Percentiles rank a stretch among this genome's conserved stretches.
These are phyloP conservation scores for Tothia fuscella DNA, from an alignment of 2,329 filamentous ascomycete species.

Conservation along the genomic window DNA sequence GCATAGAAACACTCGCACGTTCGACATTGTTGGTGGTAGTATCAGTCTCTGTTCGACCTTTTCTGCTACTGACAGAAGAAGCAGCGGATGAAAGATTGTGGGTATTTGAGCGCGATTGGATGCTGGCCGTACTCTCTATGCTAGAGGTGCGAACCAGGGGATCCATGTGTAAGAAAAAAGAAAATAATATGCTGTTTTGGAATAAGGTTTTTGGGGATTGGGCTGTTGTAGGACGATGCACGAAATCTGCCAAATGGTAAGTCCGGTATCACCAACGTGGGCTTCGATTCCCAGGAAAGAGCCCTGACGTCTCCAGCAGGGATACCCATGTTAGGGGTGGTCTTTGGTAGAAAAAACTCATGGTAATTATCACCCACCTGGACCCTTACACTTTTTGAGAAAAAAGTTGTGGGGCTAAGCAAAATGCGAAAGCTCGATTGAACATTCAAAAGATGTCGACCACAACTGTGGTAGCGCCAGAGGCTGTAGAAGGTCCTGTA, in stretches of 20 bases:
- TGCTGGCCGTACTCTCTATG: conserved; percentile 27
- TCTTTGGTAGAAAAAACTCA: not conserved
- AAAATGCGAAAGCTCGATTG: not conserved
- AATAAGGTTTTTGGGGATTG: not conserved
- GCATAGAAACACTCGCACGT: conserved; percentile 53
- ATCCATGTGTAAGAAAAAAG: too few relatives aligned
- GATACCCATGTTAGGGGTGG: too few relatives aligned
- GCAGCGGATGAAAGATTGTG: conserved; percentile 38
- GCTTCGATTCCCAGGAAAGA: not conserved
- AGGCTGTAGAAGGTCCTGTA: conserved; percentile 34
- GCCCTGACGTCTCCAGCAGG: not conserved
- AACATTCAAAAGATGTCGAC: conserved; percentile 10
- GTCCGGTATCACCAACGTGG: too few relatives aligned
- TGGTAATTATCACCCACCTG: too few relatives aligned
- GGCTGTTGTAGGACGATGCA: too few relatives aligned
- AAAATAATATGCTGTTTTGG: too few relatives aligned
- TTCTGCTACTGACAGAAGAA: conserved; percentile 31
- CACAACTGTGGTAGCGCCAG: conserved; percentile 42
- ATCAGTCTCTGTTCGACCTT: conserved; percentile 48
- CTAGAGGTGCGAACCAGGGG: too few relatives aligned
- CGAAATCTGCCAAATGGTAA: too few relatives aligned
- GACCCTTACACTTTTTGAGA: not conserved
- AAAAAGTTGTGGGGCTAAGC: too few relatives aligned
- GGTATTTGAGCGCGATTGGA: conserved; percentile 17
- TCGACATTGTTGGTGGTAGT: conserved; percentile 46